These are phyloP conservation scores for Hymenoscyphus infarciens DNA, from an alignment of 2,329 filamentous ascomycete species.

Conservation along the genomic window DNA sequence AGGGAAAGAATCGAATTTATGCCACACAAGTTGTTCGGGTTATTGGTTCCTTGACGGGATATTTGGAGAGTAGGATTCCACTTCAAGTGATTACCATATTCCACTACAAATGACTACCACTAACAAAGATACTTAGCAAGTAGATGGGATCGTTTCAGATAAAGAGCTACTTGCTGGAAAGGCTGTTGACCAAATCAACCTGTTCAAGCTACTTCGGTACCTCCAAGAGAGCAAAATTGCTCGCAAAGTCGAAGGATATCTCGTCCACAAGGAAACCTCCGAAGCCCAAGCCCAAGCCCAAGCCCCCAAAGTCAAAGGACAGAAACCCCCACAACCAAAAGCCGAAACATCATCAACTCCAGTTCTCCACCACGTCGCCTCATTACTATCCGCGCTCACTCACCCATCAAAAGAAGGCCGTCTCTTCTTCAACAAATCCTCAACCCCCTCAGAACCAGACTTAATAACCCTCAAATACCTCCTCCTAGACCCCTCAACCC, in stretches of 20 bases:
- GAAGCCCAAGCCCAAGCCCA: conserved; percentile 12
- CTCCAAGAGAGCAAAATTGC: conserved; percentile 89
- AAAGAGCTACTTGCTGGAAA: conserved; percentile 75
- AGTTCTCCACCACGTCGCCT: conserved; percentile 52
- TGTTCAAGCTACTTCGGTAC: conserved; percentile 83
- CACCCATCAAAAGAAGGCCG: conserved; percentile 74
- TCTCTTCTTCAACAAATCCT: conserved; percentile 57
- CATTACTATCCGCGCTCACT: conserved; percentile 75
- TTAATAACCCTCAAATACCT: conserved; percentile 74
- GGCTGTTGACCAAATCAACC: conserved; percentile 90
- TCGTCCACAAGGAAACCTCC: conserved; percentile 46
- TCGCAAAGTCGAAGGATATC: conserved; percentile 90
- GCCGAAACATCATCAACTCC: conserved; percentile 24
- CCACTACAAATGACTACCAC: conserved; percentile 19
- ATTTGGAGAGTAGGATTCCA: conserved; percentile 55
- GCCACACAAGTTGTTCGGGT: conserved; percentile 83
- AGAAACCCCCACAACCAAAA: conserved; percentile 13
- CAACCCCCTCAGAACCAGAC: conserved; percentile 22
- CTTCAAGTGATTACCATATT: conserved; percentile 41
- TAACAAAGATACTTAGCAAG: conserved; percentile 34
- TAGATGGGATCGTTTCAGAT: conserved; percentile 66
- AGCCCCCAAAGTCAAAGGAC: conserved; percentile 20
- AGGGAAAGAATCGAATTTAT: conserved; percentile 88
- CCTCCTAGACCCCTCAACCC: conserved; percentile 83
- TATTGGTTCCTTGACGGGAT: conserved; percentile 71